Evolutionary conservation across 306 rosid genomes (phyloP).

Genomic region (Phaseolus lunatus): DNA sequence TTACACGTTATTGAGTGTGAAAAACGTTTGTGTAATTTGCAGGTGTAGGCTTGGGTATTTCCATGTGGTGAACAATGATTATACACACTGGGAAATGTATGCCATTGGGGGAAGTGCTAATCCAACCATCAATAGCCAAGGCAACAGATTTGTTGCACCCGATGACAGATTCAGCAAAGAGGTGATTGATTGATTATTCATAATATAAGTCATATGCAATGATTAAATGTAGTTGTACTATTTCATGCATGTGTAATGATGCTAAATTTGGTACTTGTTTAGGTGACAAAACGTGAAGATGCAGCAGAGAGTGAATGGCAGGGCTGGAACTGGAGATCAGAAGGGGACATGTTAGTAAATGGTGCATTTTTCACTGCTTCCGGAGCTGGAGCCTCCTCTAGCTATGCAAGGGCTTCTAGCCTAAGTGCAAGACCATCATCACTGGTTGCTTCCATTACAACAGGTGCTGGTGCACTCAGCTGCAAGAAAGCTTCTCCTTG

Average conservation of each 20-base stretch:
- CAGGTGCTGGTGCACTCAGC: conserved; percentile 67
- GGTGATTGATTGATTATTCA: conserved; percentile 46
- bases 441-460: conserved; percentile 74
- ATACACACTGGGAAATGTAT: conserved; percentile 99
- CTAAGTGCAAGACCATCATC: conserved; percentile 90
- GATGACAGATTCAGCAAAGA: conserved; percentile 85
- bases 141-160: conserved; percentile 92
- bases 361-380: conserved; percentile 91
- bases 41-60: conserved; percentile 97
- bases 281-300: conserved; percentile 97
- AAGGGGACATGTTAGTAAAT: conserved; percentile 77
- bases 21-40: conserved; percentile 34
- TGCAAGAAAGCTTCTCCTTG: conserved; percentile 84
- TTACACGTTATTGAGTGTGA: conserved; percentile 6
- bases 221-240: neutral
- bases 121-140: conserved; percentile 94
- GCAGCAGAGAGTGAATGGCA: conserved; percentile 83
- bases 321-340: conserved; percentile 94
- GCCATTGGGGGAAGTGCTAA: conserved; percentile 96
- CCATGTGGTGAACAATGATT: conserved; percentile 99
- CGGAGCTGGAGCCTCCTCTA: conserved; percentile 87
- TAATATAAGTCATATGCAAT: neutral
- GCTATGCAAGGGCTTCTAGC: conserved; percentile 92
- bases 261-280: neutral
- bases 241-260: neutral